Conservation (phyloP, 169 alveolate species). For the Plasmodium inui region DNA sequence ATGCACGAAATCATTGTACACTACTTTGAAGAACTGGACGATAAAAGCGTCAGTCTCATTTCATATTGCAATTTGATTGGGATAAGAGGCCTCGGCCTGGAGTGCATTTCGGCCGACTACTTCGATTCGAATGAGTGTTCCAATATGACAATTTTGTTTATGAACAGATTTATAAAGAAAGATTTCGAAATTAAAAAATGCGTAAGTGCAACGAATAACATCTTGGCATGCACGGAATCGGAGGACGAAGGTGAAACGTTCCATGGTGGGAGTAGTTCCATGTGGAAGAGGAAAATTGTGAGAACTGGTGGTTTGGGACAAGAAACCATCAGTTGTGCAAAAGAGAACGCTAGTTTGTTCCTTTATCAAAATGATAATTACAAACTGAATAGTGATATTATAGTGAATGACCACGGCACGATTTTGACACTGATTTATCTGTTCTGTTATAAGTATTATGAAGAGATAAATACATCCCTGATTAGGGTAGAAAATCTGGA, state of each 20-base stretch:
- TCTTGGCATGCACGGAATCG: slow-evolving; percentile 31
- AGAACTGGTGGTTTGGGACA: background rate
- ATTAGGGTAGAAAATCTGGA: slow-evolving; percentile 61
- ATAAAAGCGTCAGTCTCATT: slow-evolving; percentile 42
- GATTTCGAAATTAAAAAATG: slow-evolving; percentile 60
- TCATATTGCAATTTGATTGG: slow-evolving; percentile 61
- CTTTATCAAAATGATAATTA: slow-evolving; percentile 35
- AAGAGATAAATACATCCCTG: slow-evolving; percentile 9
- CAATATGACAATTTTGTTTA: slow-evolving; percentile 66
- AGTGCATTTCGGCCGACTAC: slow-evolving; percentile 30
- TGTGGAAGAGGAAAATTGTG: background rate
- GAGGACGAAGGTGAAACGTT: slow-evolving; percentile 1
- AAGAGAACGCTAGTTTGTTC: slow-evolving; percentile 9
- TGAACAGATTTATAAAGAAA: slow-evolving; percentile 60
- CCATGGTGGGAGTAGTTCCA: background rate
- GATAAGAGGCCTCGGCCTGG: slow-evolving; percentile 1
- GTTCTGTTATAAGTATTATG: slow-evolving; percentile 70
- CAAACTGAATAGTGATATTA: slow-evolving; percentile 67
- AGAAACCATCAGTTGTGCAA: background rate
- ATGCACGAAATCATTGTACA: slow-evolving; percentile 13
- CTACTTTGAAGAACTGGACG: slow-evolving; percentile 56
- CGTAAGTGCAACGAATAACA: slow-evolving; percentile 29
- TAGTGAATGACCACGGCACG: slow-evolving; percentile 54
- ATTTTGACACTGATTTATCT: slow-evolving; percentile 34
- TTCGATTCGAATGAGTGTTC: slow-evolving; percentile 37